These are phyloP conservation scores for Cytospora mali DNA, from an alignment of 2,329 filamentous ascomycete species.

Conservation along the genomic window DNA sequence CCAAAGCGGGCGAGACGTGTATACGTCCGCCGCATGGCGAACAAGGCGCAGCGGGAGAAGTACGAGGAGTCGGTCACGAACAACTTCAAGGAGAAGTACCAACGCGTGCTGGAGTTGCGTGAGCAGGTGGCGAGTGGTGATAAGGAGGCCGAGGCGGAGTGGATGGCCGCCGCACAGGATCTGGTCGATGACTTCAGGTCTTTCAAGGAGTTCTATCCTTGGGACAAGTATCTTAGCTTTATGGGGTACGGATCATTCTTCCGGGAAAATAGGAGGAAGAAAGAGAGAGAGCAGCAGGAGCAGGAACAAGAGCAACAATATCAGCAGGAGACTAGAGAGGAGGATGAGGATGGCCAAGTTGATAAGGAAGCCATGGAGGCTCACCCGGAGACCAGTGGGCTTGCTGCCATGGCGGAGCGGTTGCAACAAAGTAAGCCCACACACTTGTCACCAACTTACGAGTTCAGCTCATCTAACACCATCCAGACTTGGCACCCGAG, in stretches of 20 bases:
- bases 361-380: slow-evolving; percentile 11
- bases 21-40: slow-evolving; percentile 32
- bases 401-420: slow-evolving; percentile 59
- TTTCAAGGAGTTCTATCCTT: slow-evolving; percentile 65
- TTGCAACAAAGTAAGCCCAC: slow-evolving; percentile 54
- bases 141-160: slow-evolving; percentile 48
- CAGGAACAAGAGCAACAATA: slow-evolving; percentile 20
- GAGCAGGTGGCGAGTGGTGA: slow-evolving; percentile 46
- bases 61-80: slow-evolving; percentile 36
- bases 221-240: slow-evolving; percentile 66
- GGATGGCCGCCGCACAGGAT: slow-evolving; percentile 62
- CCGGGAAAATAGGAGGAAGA: slow-evolving; percentile 38
- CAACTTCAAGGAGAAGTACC: slow-evolving; percentile 42
- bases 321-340: slow-evolving; percentile 22
- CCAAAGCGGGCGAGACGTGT: slow-evolving; percentile 24
- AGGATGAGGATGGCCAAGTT: slow-evolving; percentile 19
- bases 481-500: slow-evolving; percentile 40
- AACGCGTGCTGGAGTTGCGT: slow-evolving; percentile 47
- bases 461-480: slow-evolving; percentile 9
- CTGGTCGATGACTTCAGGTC: slow-evolving; percentile 66
- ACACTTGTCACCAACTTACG: background rate
- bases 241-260: slow-evolving; percentile 47
- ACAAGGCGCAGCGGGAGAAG: slow-evolving; percentile 32
- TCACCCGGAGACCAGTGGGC: slow-evolving; percentile 42
- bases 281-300: slow-evolving; percentile 2